Conservation (phyloP, 805 yeast species). For the Nematodospora valgi region DNA sequence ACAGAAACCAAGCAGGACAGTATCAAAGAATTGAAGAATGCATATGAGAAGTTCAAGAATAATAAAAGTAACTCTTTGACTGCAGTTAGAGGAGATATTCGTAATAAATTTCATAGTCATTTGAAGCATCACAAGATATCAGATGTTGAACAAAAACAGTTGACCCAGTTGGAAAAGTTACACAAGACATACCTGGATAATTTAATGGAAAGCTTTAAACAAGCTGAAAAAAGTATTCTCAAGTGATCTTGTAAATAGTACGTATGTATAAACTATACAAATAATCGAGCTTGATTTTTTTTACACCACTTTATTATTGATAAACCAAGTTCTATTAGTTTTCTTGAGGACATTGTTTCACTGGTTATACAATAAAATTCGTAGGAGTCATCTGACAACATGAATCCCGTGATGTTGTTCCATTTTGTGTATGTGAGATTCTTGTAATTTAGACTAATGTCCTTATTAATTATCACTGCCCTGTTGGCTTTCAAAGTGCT, state of each 20-base stretch:
- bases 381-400: slow-evolving; percentile 29
- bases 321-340: slow-evolving; percentile 58
- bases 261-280: too few species aligned
- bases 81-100: slow-evolving; percentile 43
- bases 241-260: slow-evolving; percentile 19
- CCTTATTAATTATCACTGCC: slow-evolving; percentile 2
- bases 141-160: slow-evolving; percentile 53
- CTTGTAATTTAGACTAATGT: slow-evolving; percentile 20
- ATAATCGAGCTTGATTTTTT: slow-evolving; percentile 64
- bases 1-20: slow-evolving; percentile 59
- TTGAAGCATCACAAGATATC: slow-evolving; percentile 48
- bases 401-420: slow-evolving; percentile 33
- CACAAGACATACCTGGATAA: slow-evolving; percentile 62
- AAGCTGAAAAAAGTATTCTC: slow-evolving; percentile 48
- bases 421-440: slow-evolving; percentile 47
- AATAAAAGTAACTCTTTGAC: slow-evolving; percentile 47
- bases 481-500: slow-evolving; percentile 1
- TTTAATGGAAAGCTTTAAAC: slow-evolving; percentile 53
- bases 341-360: slow-evolving; percentile 52
- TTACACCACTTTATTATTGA: slow-evolving; percentile 74
- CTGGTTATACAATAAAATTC: slow-evolving; percentile 38
- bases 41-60: slow-evolving; percentile 60
- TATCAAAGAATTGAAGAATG: slow-evolving; percentile 60
- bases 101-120: slow-evolving; percentile 58
- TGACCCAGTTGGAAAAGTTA: slow-evolving; percentile 62